Conservation (phyloP, 23 red algal species). For the Gracilaria caudata region DNA sequence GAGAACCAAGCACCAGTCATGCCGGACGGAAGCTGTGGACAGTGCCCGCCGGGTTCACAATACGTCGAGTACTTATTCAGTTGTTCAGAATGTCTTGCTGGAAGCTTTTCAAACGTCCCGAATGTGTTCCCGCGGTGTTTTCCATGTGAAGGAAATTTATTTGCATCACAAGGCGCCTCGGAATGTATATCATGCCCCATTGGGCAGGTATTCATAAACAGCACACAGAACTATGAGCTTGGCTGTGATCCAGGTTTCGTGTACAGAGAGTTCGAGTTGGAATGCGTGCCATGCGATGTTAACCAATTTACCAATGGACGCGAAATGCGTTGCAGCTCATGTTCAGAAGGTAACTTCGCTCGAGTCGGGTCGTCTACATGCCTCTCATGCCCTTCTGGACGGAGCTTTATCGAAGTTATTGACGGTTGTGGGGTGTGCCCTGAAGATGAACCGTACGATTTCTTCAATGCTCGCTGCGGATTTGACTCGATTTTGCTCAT, state of each 20-base stretch:
- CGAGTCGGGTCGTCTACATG: background rate
- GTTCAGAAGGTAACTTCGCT: background rate
- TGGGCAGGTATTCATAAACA: background rate
- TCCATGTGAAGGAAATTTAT: background rate
- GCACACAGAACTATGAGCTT: background rate
- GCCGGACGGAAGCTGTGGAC: slow-evolving; percentile 4
- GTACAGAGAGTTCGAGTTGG: background rate
- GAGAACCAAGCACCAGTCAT: too few species aligned
- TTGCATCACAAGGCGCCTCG: background rate
- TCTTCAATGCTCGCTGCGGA: too few species aligned
- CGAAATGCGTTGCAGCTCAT: background rate
- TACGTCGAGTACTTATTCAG: too few species aligned
- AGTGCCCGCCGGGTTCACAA: background rate
- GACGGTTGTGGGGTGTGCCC: background rate
- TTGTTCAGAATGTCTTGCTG: background rate
- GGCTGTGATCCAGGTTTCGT: background rate
- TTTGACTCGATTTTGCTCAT: too few species aligned
- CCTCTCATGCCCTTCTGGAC: background rate
- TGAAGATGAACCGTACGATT: background rate
- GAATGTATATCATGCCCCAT: background rate
- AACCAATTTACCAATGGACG: background rate
- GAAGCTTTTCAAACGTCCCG: background rate
- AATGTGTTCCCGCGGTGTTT: background rate
- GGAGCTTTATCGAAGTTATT: background rate
- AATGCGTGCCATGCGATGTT: background rate